Evolutionary conservation across 2,329 filamentous ascomycete genomes (phyloP), one percentile per base, ranked within the genome.

Genomic region (Chalara sp.): DNA sequence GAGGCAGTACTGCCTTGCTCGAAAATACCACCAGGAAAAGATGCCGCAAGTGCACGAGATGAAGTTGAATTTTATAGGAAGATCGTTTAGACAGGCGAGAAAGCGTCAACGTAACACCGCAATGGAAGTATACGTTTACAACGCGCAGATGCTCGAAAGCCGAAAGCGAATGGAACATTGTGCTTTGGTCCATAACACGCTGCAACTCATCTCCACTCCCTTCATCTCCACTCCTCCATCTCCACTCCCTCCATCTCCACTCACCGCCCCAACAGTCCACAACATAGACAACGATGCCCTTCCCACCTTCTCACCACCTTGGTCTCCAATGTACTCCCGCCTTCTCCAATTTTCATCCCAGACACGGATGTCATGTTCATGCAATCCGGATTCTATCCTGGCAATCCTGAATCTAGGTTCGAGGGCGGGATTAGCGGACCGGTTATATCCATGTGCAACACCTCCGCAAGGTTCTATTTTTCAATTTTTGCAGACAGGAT

Each of bases 151-250:
- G 21, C 21, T 91, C 87, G 5, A 80, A 85, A 50, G 80, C 85
- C 21, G 83, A 83, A 30, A 76, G 81, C 57, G 84, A 89, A 57
- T 75, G 83, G 56, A 78, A 78, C 42, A 90, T 93, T 54, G 77
- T 89, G 13, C 72, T 92, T 6, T 93, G 88, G 88, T 77, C 78
- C 45, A 89, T 93, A 54, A 83, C 87, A 48, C 81, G 83, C 44
- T 92, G 93, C 70, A 79, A 79, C 39, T 86, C 86, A 0, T 65
- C 71, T 21, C 73, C 75, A 33, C 71, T 73, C 5, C 74, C 78
- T 5, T 83, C 83, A 0, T 60, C 71, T 0, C 69, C 75, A 3
- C 71, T 68, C 35, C n/a, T n/a, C n/a, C 86, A 0, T 65, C 71
- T 21, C 73, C 75, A 33, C 71, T 73, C 5, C 74, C 78, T 5